A percentile compares a stretch with the other conserved stretches of the same genome.
phyloP scores from a whole-genome alignment of 441 rosid genomes.

The Croton setiger region DNA sequence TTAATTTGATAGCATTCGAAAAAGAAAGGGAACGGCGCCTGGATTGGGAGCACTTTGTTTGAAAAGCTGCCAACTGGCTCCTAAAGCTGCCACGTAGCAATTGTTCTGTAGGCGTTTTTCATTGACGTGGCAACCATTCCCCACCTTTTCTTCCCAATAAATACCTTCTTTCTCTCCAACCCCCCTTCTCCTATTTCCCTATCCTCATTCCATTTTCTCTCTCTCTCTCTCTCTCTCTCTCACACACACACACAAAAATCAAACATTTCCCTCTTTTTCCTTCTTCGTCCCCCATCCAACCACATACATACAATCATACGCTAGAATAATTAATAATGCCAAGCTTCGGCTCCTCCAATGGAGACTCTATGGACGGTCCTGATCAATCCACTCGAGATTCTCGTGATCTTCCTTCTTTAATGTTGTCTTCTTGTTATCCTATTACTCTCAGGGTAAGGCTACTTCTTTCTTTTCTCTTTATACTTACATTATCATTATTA shows the following conservation, averaged over 20 bases:
- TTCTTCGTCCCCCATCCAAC: too few relatives aligned
- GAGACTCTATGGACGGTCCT: slow-evolving; percentile 31
- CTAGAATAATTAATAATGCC: slow-evolving; percentile 39
- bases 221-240: background rate
- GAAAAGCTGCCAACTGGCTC: slow-evolving; percentile 35
- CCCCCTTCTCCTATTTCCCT: background rate
- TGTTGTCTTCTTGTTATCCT: slow-evolving; percentile 52
- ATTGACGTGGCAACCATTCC: slow-evolving; percentile 58
- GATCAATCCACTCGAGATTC: slow-evolving; percentile 45
- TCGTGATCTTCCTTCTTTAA: slow-evolving; percentile 42
- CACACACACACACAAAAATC: too few relatives aligned
- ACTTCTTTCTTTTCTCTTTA: background rate
- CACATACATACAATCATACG: too few relatives aligned
- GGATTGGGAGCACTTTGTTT: slow-evolving; percentile 21
- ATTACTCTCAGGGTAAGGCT: slow-evolving; percentile 65
- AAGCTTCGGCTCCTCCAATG: slow-evolving; percentile 26
- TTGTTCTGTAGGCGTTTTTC: slow-evolving; percentile 21
- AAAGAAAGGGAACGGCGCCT: slow-evolving; percentile 23
- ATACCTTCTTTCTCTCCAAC: slow-evolving; percentile 31
- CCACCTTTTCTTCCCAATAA: slow-evolving; percentile 28
- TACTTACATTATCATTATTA: too few relatives aligned
- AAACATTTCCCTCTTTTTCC: background rate
- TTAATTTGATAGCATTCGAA: background rate
- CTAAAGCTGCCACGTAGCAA: slow-evolving; percentile 36
- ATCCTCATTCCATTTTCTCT: background rate